A percentile compares a stretch with the other conserved stretches of the same genome.
These are phyloP conservation scores for Knoxia roxburghii DNA, from an alignment of 257 asterid genomes.

Conservation along the genomic window DNA sequence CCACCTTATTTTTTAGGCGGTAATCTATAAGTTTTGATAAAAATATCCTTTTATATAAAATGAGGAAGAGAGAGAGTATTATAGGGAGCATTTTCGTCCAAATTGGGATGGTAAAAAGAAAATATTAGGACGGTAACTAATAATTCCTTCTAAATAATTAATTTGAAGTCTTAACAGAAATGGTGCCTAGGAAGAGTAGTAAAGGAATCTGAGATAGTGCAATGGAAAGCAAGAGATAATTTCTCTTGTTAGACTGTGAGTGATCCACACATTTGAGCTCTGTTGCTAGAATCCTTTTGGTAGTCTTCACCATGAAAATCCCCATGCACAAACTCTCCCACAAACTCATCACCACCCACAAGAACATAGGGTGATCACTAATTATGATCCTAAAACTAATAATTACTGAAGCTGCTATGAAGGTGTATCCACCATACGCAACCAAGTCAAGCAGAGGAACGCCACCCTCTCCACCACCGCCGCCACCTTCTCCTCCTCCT, in stretches of 20 bases:
- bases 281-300: slow-evolving; percentile 20
- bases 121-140: too few species aligned
- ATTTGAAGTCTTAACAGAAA: too few species aligned
- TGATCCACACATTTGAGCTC: slow-evolving; percentile 12
- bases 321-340: slow-evolving; percentile 32
- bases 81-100: too few species aligned
- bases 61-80: too few species aligned
- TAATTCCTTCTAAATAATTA: too few species aligned
- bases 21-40: too few species aligned
- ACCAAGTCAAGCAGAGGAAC: slow-evolving; percentile 26
- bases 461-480: slow-evolving; percentile 2
- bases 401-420: slow-evolving; percentile 14
- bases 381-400: slow-evolving; percentile 14
- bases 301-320: slow-evolving; percentile 24
- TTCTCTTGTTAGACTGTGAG: slow-evolving; percentile 14
- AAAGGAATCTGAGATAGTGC: slow-evolving; percentile 25
- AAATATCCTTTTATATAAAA: too few species aligned
- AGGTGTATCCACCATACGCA: slow-evolving; percentile 23
- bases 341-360: slow-evolving; percentile 6
- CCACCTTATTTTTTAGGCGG: too few species aligned
- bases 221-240: slow-evolving; percentile 20
- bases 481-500: slow-evolving; percentile 23
- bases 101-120: too few species aligned
- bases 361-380: slow-evolving; percentile 8
- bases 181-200: slow-evolving; percentile 18